Percentiles rank a stretch among this genome's conserved stretches.
Conservation (phyloP, 805 yeast genomes). For the Ogataea philodendri region DNA sequence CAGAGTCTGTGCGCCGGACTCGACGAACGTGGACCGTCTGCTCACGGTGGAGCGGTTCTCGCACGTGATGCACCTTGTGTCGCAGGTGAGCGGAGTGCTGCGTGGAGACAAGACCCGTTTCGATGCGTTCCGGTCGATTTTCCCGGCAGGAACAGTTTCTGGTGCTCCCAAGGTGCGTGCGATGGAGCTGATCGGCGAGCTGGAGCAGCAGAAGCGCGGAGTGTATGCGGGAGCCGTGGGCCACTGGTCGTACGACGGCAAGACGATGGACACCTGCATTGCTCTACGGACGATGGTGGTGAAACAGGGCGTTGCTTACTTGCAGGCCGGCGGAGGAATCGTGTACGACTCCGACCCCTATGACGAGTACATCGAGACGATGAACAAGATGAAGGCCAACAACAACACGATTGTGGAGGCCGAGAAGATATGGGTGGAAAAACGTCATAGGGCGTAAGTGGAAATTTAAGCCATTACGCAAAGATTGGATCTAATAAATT, state of each 20-base stretch:
- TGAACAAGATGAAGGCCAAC: conserved; percentile 96
- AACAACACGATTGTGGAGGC: conserved; percentile 89
- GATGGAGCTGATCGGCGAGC: conserved; percentile 88
- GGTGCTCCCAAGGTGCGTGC: conserved; percentile 99
- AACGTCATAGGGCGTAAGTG: conserved; percentile 1
- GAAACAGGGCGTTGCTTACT: conserved; percentile 84
- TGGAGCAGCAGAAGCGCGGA: conserved; percentile 91
- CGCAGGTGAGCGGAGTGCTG: conserved; percentile 90
- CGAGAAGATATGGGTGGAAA: conserved; percentile 61
- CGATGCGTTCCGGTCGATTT: conserved; percentile 95
- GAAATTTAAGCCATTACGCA: no score
- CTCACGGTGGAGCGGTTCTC: conserved; percentile 90
- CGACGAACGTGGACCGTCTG: conserved; percentile 84
- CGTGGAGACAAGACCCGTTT: conserved; percentile 83
- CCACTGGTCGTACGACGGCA: conserved; percentile 95
- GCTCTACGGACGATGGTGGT: conserved; percentile 96
- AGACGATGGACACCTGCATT: conserved; percentile 94
- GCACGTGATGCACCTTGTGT: conserved; percentile 95
- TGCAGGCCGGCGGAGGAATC: conserved; percentile 99
- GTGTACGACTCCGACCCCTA: conserved; percentile 92
- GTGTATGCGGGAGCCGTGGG: conserved; percentile 99
- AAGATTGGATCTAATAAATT: no score
- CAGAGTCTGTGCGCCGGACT: conserved; percentile 83
- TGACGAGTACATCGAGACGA: conserved; percentile 93
- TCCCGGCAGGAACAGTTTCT: conserved; percentile 98